Evolutionary conservation across 192 early-diverging fungal species (phyloP).

Genomic region (Dispira parvispora): DNA sequence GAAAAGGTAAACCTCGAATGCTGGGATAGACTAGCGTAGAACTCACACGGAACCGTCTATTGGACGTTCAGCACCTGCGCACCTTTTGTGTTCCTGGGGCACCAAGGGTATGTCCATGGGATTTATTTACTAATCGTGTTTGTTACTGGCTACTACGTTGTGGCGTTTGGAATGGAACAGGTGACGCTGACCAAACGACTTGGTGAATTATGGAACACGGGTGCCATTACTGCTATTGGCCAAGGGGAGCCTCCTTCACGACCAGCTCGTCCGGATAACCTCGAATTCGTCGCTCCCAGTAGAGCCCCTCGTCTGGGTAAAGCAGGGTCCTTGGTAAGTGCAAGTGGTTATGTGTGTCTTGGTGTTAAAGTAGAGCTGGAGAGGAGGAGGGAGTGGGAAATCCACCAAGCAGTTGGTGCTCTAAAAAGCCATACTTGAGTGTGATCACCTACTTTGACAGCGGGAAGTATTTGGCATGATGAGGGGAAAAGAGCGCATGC

Average conservation of each 20-base stretch:
- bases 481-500: not conserved
- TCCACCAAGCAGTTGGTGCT: not conserved
- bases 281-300: conserved; percentile 25
- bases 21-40: conserved; percentile 16
- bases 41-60: conserved; percentile 17
- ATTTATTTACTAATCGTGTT: not conserved
- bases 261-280: conserved; percentile 25
- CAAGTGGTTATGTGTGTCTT: conserved; percentile 13
- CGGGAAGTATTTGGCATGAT: not conserved
- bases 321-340: conserved; percentile 21
- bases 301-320: conserved; percentile 29
- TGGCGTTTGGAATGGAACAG: no score
- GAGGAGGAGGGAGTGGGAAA: not conserved
- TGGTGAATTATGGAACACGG: conserved; percentile 14
- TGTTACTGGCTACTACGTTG: no score
- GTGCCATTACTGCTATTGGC: conserved; percentile 17
- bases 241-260: conserved; percentile 27
- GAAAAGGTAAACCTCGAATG: conserved; percentile 38
- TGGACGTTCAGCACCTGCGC: not conserved
- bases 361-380: not conserved
- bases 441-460: not conserved
- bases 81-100: not conserved
- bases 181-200: conserved; percentile 13
- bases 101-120: not conserved
- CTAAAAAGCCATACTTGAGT: not conserved